phyloP scores from a whole-genome alignment of 139 green algal genomes.

The Marvania coccoides region DNA sequence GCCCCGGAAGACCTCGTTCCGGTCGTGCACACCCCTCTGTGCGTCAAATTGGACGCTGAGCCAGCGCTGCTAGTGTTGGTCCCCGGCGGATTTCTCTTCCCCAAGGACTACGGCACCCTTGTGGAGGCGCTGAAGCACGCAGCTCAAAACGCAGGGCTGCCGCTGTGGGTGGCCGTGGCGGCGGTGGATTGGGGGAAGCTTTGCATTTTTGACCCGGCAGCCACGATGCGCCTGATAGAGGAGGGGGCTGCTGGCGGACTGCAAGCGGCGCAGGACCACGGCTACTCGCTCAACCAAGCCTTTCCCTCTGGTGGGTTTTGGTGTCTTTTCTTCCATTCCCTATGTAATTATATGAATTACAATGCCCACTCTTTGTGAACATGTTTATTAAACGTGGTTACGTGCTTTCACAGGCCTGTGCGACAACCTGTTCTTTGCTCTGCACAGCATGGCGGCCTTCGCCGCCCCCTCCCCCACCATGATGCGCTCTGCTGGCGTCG shows the following conservation, averaged over 20 bases:
- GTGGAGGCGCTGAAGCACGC: neutral
- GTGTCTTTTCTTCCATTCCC: neutral
- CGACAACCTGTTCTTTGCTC: constrained; percentile 13
- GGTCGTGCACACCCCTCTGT: too few species aligned
- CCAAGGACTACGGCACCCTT: constrained; percentile 12
- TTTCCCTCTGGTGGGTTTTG: neutral
- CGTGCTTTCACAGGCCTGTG: neutral
- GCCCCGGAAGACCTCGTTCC: too few species aligned
- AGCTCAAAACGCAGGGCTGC: neutral
- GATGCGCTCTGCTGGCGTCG: neutral
- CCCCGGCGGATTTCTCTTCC: neutral
- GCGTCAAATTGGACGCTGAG: too few species aligned
- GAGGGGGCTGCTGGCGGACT: neutral
- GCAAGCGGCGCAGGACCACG: neutral
- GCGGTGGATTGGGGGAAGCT: neutral
- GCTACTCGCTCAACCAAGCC: neutral
- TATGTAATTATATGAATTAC: neutral
- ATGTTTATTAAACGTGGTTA: neutral
- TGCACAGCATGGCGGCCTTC: constrained; percentile 3
- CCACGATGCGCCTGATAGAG: neutral
- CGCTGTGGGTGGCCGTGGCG: constrained; percentile 1
- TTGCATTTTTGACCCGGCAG: neutral
- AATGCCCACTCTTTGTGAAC: neutral
- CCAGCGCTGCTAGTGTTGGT: neutral
- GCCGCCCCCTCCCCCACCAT: neutral